Evolutionary conservation across 2,329 filamentous ascomycete species (phyloP), one percentile per base, ranked within the genome.

Genomic region (Dendryphion nanum): DNA sequence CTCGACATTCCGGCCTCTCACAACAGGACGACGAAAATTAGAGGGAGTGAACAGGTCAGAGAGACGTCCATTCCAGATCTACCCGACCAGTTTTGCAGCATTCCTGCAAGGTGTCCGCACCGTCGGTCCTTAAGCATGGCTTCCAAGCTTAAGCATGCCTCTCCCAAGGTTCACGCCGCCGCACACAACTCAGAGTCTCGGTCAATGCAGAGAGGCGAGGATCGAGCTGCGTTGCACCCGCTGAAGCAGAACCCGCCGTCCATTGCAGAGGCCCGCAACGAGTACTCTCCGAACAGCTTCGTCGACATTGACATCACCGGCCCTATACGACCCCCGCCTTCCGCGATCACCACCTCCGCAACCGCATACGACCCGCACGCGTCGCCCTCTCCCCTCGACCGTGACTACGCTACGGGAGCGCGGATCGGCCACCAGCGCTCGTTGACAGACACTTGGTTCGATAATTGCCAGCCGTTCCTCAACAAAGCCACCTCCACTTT

Each of bases 301-400:
- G 57, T 64, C 50, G 57, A 63, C 47, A 47, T 64, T 29, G 57
- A 64, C 38, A 53, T 63, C 35, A 41, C 50, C 30, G 50, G 52
- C 29, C 36, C 47, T 6, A 55, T 63, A 21, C 57, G 51, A 41
- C 55, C 58, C 30, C 62, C 61, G 7, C 61, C 62, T 44, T 63
- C 61, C 37, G 63, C 55, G 23, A 50, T 64, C 33, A 63, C 49
- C 14, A 10, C 23, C 23, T 8, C 23, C n/a, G 42, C 50, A 10
- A 63, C 58, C 33, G 55, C 61, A 44, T 66, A 64, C 44, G 54
- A 64, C 44, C 57, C 61, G 18, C 59, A 64, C 42, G 39, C 35
- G 40, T 42, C 45, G 14, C 51, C 53, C 41, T 58, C 54, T 19
- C 55, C 57, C 12, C 42, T 61, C 12, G 51, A 63, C 13, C 42